Evolutionary conservation across 1,139 yeast genomes (phyloP), one percentile per base, ranked within the genome.

Genomic region (Taphrina flavorubra): DNA sequence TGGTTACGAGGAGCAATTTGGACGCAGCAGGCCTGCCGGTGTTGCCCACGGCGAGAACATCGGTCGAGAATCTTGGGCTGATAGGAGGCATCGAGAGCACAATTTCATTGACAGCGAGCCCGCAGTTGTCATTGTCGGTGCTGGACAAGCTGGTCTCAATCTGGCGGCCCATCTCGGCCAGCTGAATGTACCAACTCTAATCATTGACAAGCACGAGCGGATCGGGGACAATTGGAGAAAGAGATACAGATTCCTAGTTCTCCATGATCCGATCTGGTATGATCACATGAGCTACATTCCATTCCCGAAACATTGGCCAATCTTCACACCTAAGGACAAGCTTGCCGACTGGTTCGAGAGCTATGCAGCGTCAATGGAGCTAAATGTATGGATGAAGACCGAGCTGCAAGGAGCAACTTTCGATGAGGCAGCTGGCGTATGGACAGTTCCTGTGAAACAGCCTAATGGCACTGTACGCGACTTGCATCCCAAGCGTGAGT

Each of bases 181-280:
- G 14, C 77, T 80, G 76, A 83, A 83, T 14, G 74, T 80, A 56
- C 77, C 78, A 65, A 74, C 79, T 1, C 73, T 81, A 61, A 78
- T 81, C 69, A 76, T 81, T 13, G 84, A 81, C 60, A 75, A 78
- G 53, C 79, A 81, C 71, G 65, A 70, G 36, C 73, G 75, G 39
- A 75, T 81, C 68, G 84, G 84, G 72, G 84, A 81, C 73, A 81
- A 81, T 72, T 81, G 83, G 85, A 75, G 83, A 72, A 78, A 78
- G 71, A 75, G 84, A 55, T 81, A 81, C 74, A 79, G 79, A 73
- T 81, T 80, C 72, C 74, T 81, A 65, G 81, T 81, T 6, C 74
- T 81, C 47, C 84, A 81, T 72, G 84, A 81, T 72, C 82, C 83
- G 1, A 81, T 80, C 70, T 81, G 79, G 76, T 79, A 79, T 69